Evolutionary conservation across 495 filamentous ascomycete species (phyloP), one percentile per base, ranked within the genome.

Genomic region (Apiosordaria backusii): DNA sequence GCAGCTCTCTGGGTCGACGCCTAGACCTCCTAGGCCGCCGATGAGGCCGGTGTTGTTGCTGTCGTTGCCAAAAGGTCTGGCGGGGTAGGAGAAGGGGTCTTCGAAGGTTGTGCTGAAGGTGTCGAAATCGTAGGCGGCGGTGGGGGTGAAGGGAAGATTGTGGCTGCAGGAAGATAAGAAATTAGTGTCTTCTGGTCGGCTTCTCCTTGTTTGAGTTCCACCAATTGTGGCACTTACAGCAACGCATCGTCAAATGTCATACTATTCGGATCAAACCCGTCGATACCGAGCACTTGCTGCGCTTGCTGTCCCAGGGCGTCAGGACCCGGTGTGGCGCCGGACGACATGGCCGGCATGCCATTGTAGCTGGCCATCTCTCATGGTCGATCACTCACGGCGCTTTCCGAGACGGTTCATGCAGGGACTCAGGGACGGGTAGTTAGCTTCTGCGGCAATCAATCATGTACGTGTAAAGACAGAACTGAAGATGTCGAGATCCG

Each of bases 71-170:
- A 69, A 89, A 29, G 83, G 79, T 50, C 76, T 73, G 5, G 80
- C 67, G 19, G 75, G 70, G 68, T 82, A 84, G 62, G 85, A 85
- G 72, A 90, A 90, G 13, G 88, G 85, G 64, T 90, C 89, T 72
- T 90, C 88, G 70, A 90, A 91, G 26, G 84, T 86, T 23, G 78
- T 78, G 27, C 78, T 80, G 68, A 84, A 85, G 68, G 77, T 76
- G 52, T 86, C 84, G 68, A 83, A 83, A 69, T 85, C 78, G 76
- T 84, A 85, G n/a, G 78, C 76, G n/a, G 78, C 76, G 6, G 67
- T 64, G 0, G 83, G 82, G 3, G 84, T 84, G 64, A 85, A 85
- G 18, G 81, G 79, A 26, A 85, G 73, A 18, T 78, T 76, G 57
- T 45, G 35, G 35, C 35, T 45, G 35, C 16, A 13, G 16, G 35